phyloP scores from a whole-genome alignment of 2,329 filamentous ascomycete species.

The Talaromyces sp. region DNA sequence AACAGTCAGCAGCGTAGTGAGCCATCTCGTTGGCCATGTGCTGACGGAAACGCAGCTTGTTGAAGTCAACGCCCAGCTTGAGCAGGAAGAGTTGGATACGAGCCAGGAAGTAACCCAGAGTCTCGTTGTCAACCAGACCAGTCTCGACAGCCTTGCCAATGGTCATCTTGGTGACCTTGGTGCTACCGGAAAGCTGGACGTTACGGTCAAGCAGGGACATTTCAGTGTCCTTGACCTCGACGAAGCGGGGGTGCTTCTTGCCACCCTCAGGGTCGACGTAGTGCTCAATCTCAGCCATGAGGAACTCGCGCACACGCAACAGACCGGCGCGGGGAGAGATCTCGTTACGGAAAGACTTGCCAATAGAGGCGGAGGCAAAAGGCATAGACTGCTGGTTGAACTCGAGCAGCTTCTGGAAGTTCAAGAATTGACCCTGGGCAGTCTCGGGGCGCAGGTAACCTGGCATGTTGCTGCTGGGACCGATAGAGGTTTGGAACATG shows the following conservation, averaged over 20 bases:
- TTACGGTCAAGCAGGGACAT: constrained; percentile 81
- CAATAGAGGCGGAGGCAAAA: constrained; percentile 94
- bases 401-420: constrained; percentile 93
- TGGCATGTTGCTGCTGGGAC: constrained; percentile 82
- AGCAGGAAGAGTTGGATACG: constrained; percentile 89
- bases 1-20: constrained; percentile 95
- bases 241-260: constrained; percentile 91
- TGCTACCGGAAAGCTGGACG: constrained; percentile 85
- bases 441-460: constrained; percentile 93
- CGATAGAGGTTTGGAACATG: constrained; percentile 97
- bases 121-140: constrained; percentile 92
- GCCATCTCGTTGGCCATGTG: constrained; percentile 92
- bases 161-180: constrained; percentile 69
- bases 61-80: constrained; percentile 82
- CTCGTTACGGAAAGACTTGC: constrained; percentile 97
- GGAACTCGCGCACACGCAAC: constrained; percentile 90
- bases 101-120: constrained; percentile 94
- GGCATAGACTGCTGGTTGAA: constrained; percentile 96
- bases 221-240: constrained; percentile 80
- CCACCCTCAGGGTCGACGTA: constrained; percentile 92
- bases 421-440: constrained; percentile 96
- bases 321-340: constrained; percentile 92
- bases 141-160: constrained; percentile 85
- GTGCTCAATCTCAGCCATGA: constrained; percentile 99
- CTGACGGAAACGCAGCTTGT: constrained; percentile 92